A percentile compares a stretch with the other conserved stretches of the same genome.
phyloP scores from a whole-genome alignment of 441 rosid species.

The Populus hybrid region DNA sequence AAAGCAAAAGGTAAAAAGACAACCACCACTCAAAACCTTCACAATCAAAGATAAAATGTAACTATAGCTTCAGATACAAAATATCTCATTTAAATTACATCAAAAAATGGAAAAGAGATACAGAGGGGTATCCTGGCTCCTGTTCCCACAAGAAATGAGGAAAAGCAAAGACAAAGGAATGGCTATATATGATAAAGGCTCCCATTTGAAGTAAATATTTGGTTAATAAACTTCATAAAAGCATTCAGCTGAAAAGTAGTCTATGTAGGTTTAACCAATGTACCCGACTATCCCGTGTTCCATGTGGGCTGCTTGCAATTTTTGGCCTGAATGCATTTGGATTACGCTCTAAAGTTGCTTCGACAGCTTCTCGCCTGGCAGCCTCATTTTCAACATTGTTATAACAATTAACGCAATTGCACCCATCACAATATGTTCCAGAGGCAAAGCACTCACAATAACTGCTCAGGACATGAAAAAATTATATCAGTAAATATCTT shows the following conservation, averaged over 20 bases:
- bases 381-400: conserved; percentile 84
- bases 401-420: conserved; percentile 86
- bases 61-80: neutral
- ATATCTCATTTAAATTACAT: neutral
- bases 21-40: neutral
- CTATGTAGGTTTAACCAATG: neutral
- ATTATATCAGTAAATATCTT: conserved; percentile 10
- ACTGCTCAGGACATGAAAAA: conserved; percentile 39
- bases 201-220: neutral
- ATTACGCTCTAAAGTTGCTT: conserved; percentile 73
- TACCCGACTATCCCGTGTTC: conserved; percentile 58
- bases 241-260: neutral
- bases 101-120: neutral
- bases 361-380: conserved; percentile 74
- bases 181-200: neutral
- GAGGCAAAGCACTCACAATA: conserved; percentile 98
- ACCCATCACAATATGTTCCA: conserved; percentile 88
- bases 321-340: conserved; percentile 96
- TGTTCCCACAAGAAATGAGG: neutral
- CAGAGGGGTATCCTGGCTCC: neutral
- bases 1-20: neutral
- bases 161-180: neutral
- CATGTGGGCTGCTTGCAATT: conserved; percentile 86
- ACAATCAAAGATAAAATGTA: neutral
- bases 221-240: neutral